Evolutionary conservation across 2,329 filamentous ascomycete genomes (phyloP).

Genomic region (Juglanconis sp.): DNA sequence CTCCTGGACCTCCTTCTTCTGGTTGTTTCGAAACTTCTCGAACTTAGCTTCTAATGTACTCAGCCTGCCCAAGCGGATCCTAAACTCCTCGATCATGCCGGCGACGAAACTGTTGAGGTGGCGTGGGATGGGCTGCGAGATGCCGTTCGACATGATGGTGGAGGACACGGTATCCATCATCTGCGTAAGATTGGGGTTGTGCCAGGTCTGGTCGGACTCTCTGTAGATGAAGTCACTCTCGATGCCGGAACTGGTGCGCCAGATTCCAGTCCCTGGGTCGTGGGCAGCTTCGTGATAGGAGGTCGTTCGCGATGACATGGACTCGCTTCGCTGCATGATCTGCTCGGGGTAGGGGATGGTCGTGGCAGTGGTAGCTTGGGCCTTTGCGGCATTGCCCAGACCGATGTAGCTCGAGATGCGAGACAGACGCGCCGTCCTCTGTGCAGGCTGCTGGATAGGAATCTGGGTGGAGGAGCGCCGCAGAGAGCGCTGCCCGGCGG

Average conservation of each 20-base stretch:
- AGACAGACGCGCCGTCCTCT: slow-evolving; percentile 9
- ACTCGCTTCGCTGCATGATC: slow-evolving; percentile 6
- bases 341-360: slow-evolving; percentile 4
- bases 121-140: slow-evolving; percentile 16
- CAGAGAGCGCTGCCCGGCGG: background rate
- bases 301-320: background rate
- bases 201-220: slow-evolving; percentile 7
- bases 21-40: background rate
- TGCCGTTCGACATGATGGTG: slow-evolving; percentile 15
- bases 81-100: slow-evolving; percentile 15
- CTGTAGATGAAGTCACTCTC: background rate
- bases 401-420: slow-evolving; percentile 17
- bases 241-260: background rate
- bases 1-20: slow-evolving; percentile 10
- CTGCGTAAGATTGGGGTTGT: slow-evolving; percentile 17
- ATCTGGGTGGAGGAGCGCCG: slow-evolving; percentile 8
- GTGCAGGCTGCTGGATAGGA: background rate
- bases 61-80: slow-evolving; percentile 1
- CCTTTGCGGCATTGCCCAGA: slow-evolving; percentile 6
- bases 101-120: slow-evolving; percentile 17
- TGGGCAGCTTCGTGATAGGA: background rate
- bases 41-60: background rate
- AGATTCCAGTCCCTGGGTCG: background rate
- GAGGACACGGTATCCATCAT: slow-evolving; percentile 18
- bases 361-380: background rate